Evolutionary conservation across 768 basidiomycete genomes (phyloP).

Genomic region (Mycena filopes): DNA sequence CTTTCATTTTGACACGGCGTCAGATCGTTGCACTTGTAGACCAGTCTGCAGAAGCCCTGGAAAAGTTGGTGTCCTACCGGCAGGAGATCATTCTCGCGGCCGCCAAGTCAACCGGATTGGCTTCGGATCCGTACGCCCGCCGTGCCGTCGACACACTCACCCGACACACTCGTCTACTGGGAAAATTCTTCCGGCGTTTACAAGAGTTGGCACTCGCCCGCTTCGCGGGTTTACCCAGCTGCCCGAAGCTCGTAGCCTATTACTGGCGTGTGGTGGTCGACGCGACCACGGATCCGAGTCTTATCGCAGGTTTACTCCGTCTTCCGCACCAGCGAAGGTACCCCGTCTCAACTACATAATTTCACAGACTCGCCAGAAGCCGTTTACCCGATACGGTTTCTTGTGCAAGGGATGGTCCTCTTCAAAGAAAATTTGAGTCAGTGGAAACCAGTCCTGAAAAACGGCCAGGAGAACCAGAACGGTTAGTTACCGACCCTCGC

Average conservation of each 20-base stretch:
- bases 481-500: slow-evolving; percentile 49
- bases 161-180: slow-evolving; percentile 75
- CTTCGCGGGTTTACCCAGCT: slow-evolving; percentile 72
- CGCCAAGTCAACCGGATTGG: slow-evolving; percentile 46
- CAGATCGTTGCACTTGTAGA: slow-evolving; percentile 74
- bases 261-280: slow-evolving; percentile 86
- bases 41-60: slow-evolving; percentile 66
- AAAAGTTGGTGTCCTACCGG: slow-evolving; percentile 66
- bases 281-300: slow-evolving; percentile 67
- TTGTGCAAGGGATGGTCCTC: slow-evolving; percentile 87
- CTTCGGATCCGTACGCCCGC: slow-evolving; percentile 48
- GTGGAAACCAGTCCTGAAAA: slow-evolving; percentile 75
- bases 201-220: slow-evolving; percentile 68
- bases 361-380: slow-evolving; percentile 68
- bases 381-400: slow-evolving; percentile 79
- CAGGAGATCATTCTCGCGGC: slow-evolving; percentile 62
- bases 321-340: background rate
- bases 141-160: slow-evolving; percentile 68
- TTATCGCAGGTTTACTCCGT: slow-evolving; percentile 63
- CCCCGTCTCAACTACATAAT: background rate
- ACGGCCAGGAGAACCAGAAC: slow-evolving; percentile 68
- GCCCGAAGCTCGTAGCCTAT: slow-evolving; percentile 75
- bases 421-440: slow-evolving; percentile 86
- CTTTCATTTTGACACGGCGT: background rate
- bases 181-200: slow-evolving; percentile 83